These are phyloP conservation scores for Polygonum aviculare DNA, from an alignment of 148 eudicot species.

Conservation along the genomic window DNA sequence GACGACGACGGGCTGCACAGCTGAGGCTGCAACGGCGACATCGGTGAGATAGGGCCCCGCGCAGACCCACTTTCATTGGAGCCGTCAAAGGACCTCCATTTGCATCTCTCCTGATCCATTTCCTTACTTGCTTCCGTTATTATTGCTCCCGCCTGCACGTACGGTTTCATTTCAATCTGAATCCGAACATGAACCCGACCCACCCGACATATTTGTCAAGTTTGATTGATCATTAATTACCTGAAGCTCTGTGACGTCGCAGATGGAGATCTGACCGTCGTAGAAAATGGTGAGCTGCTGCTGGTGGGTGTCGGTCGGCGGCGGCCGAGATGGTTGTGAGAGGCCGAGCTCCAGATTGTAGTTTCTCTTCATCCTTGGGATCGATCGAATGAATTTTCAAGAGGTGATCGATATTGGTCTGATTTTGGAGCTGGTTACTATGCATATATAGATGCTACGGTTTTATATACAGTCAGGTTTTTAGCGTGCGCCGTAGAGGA, in stretches of 20 bases:
- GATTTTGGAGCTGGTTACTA: no score
- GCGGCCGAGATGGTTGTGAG: background rate
- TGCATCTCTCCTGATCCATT: background rate
- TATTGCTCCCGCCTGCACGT: slow-evolving; percentile 39
- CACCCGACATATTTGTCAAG: no score
- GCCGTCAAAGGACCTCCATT: background rate
- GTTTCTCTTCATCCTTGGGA: background rate
- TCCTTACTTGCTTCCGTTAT: slow-evolving; percentile 33
- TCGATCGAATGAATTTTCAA: no score
- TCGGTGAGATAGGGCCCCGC: background rate
- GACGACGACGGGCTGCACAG: background rate
- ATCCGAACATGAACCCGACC: no score
- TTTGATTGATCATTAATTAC: slow-evolving; percentile 9
- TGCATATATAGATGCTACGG: no score
- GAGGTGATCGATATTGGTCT: no score
- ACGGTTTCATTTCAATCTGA: background rate
- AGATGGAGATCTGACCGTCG: slow-evolving; percentile 27
- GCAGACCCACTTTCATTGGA: background rate
- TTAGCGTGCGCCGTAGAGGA: no score
- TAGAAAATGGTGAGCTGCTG: slow-evolving; percentile 41
- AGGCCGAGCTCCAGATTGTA: slow-evolving; percentile 10
- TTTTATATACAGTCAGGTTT: no score
- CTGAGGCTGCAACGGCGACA: background rate
- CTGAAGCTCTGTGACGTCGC: slow-evolving; percentile 43
- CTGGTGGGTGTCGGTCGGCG: background rate